phyloP scores from a whole-genome alignment of 2,329 filamentous ascomycete genomes.

The Tolypocladium sp. region DNA sequence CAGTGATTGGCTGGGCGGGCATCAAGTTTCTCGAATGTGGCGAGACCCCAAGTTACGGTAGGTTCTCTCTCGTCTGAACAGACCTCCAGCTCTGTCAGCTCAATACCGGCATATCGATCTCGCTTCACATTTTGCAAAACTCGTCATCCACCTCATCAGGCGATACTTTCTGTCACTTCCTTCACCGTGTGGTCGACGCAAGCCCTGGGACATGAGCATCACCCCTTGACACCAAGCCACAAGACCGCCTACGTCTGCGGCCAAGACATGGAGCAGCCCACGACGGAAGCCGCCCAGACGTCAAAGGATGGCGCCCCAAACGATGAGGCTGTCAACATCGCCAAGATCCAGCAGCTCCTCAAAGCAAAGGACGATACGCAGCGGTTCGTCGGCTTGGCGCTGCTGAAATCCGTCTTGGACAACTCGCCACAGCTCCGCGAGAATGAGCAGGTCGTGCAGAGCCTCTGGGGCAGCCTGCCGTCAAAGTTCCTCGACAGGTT shows the following conservation, averaged over 20 bases:
- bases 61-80: background rate
- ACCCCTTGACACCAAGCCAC: background rate
- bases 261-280: background rate
- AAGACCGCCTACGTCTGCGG: background rate
- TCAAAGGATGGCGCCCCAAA: constrained; percentile 2
- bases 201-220: background rate
- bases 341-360: constrained; percentile 47
- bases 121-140: background rate
- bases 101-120: background rate
- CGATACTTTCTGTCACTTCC: no score
- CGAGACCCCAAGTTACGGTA: no score
- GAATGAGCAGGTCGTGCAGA: constrained; percentile 33
- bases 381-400: constrained; percentile 57
- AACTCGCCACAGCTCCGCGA: constrained; percentile 42
- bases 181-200: no score
- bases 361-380: constrained; percentile 56
- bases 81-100: background rate
- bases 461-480: constrained; percentile 51
- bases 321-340: constrained; percentile 14
- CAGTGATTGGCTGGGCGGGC: background rate
- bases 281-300: background rate
- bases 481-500: constrained; percentile 56
- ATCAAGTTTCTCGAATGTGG: background rate
- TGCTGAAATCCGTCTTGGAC: constrained; percentile 58
- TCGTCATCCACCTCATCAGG: background rate